These are phyloP conservation scores for Blastocladiella emersonii DNA, from an alignment of 371 early-diverging fungal genomes.

Conservation along the genomic window DNA sequence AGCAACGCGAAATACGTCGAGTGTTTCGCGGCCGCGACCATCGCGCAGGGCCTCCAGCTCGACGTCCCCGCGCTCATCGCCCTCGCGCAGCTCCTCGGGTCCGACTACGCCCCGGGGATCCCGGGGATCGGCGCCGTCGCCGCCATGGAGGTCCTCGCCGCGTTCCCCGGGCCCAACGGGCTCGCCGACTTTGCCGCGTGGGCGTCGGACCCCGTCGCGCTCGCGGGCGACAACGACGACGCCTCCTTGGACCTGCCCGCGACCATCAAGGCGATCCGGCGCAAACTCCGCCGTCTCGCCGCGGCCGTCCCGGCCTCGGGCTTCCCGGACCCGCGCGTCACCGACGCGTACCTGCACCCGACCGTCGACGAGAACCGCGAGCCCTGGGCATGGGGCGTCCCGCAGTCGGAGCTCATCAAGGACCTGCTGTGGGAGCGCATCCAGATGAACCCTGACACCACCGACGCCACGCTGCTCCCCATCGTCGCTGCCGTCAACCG, in stretches of 20 bases:
- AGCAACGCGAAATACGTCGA: conserved; percentile 75
- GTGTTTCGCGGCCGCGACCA: conserved; percentile 47
- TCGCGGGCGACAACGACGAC: background rate
- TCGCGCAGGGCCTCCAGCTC: conserved; percentile 56
- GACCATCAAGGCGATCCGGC: background rate
- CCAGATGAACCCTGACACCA: conserved; percentile 35
- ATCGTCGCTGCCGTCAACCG: conserved; percentile 56
- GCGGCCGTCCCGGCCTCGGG: conserved; percentile 6
- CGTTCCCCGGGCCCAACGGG: conserved; percentile 36
- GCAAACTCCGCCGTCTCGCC: background rate
- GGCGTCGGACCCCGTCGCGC: conserved; percentile 22
- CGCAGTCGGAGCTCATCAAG: conserved; percentile 62
- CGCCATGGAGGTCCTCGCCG: conserved; percentile 73
- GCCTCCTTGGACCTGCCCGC: background rate
- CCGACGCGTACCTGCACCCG: conserved; percentile 68
- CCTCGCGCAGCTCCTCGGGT: conserved; percentile 84
- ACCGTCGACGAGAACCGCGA: conserved; percentile 50
- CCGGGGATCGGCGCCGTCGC: conserved; percentile 87
- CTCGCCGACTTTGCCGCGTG: conserved; percentile 42
- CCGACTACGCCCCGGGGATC: conserved; percentile 96
- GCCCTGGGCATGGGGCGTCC: conserved; percentile 70
- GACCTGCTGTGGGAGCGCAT: conserved; percentile 38
- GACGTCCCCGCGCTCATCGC: conserved; percentile 59
- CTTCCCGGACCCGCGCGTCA: conserved; percentile 67
- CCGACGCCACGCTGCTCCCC: conserved; percentile 56